Evolutionary conservation across 768 basidiomycete species (phyloP).

Genomic region (Leccinum barrowsii): DNA sequence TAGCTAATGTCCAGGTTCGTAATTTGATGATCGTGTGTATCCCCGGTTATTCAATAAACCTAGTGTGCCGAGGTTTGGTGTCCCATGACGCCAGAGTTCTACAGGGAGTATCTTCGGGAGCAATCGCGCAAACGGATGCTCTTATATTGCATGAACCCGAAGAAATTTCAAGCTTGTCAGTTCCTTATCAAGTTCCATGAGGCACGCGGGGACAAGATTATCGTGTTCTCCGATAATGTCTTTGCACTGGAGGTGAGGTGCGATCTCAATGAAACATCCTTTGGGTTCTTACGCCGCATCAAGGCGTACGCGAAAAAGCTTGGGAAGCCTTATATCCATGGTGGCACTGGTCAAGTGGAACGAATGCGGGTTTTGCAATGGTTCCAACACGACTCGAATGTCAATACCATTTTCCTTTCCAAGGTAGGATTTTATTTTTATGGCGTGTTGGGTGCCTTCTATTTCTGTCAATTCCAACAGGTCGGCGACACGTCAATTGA

Average conservation of each 20-base stretch:
- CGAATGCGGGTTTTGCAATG: constrained; percentile 92
- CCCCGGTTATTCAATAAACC: constrained; percentile 3
- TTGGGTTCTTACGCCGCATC: constrained; percentile 2
- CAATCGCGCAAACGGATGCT: constrained; percentile 93
- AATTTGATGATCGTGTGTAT: neutral
- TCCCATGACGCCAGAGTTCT: constrained; percentile 99
- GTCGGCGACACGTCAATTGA: constrained; percentile 99
- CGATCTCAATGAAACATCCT: neutral
- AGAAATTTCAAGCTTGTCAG: constrained; percentile 98
- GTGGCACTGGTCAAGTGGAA: constrained; percentile 91
- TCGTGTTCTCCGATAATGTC: constrained; percentile 99
- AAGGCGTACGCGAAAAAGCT: constrained; percentile 93
- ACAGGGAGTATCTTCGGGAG: constrained; percentile 92
- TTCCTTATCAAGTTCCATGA: constrained; percentile 99
- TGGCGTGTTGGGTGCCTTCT: constrained; percentile 9
- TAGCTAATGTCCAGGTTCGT: constrained; percentile 97
- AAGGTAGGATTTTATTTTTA: constrained; percentile 53
- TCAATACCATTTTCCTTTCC: constrained; percentile 98
- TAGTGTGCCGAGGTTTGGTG: constrained; percentile 99
- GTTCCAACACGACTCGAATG: constrained; percentile 93
- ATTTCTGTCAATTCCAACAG: constrained; percentile 36
- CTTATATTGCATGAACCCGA: constrained; percentile 99
- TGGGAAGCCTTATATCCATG: constrained; percentile 93
- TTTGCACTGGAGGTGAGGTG: constrained; percentile 85
- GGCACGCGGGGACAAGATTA: constrained; percentile 96